These are phyloP conservation scores for Pleurotus pulmonarius DNA, from an alignment of 768 basidiomycete species.

Conservation along the genomic window DNA sequence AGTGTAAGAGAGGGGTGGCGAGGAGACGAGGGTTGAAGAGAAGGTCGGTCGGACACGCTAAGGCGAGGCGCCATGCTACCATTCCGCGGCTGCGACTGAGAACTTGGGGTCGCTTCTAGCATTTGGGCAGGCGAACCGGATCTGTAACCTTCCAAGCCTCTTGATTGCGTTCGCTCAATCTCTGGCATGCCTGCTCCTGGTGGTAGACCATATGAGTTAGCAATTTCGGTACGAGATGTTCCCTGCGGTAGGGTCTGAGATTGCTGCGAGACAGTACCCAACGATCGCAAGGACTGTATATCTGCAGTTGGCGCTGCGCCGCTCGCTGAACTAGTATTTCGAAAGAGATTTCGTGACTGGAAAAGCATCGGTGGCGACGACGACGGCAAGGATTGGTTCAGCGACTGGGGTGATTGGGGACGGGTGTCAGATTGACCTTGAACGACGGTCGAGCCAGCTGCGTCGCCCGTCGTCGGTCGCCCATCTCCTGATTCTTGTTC, in stretches of 20 bases:
- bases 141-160: constrained; percentile 29
- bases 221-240: constrained; percentile 22
- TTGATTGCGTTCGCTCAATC: constrained; percentile 29
- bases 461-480: not conserved
- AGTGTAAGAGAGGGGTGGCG: constrained; percentile 44
- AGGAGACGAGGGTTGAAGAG: constrained; percentile 34
- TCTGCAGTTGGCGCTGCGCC: constrained; percentile 26
- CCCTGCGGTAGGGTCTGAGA: constrained; percentile 29
- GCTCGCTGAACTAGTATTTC: constrained; percentile 15
- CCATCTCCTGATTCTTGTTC: not conserved
- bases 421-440: not conserved
- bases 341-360: constrained; percentile 5
- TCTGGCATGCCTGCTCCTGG: constrained; percentile 29
- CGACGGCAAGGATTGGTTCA: not conserved
- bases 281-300: constrained; percentile 23
- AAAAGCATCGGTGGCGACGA: not conserved
- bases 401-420: not conserved
- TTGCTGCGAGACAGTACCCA: constrained; percentile 21
- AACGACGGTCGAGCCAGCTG: not conserved
- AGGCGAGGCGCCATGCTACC: constrained; percentile 14
- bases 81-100: constrained; percentile 23
- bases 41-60: constrained; percentile 16
- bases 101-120: constrained; percentile 2
- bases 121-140: constrained; percentile 25
- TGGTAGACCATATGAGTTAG: constrained; percentile 43